phyloP scores from a whole-genome alignment of 2,329 filamentous ascomycete species.

The Scytalidium sp. region DNA sequence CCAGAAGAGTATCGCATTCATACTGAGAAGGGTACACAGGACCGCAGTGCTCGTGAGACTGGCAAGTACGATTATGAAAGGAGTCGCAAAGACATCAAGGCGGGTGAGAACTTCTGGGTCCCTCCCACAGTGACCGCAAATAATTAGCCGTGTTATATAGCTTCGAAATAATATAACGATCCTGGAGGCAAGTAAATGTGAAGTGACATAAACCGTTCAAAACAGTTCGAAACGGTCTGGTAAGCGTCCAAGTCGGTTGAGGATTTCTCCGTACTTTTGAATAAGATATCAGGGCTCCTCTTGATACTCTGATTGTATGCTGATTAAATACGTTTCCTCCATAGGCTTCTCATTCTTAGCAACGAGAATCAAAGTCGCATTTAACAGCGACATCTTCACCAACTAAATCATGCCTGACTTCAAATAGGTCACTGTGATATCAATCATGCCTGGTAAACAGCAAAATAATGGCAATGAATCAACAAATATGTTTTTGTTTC shows the following conservation, averaged over 20 bases:
- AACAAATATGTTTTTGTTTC: too few species aligned
- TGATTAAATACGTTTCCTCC: background rate
- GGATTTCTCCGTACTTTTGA: background rate
- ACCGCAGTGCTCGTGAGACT: background rate
- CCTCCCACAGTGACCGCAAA: background rate
- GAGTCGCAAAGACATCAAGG: background rate
- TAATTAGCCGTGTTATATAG: background rate
- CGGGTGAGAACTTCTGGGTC: background rate
- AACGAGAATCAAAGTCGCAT: too few species aligned
- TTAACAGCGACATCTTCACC: too few species aligned
- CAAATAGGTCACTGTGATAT: too few species aligned
- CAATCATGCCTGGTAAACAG: too few species aligned
- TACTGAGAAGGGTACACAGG: background rate
- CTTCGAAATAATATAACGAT: background rate
- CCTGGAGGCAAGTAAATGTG: background rate
- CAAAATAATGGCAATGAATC: too few species aligned
- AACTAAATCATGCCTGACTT: too few species aligned
- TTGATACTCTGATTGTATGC: background rate
- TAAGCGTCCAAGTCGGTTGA: background rate
- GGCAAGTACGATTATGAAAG: background rate
- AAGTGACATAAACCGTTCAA: background rate
- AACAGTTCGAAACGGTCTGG: background rate
- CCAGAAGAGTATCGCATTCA: conserved; percentile 28
- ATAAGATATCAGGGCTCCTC: background rate
- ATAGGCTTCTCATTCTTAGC: background rate